Evolutionary conservation across 1,284 basidiomycete species (phyloP).

Genomic region (Ganoderma leucocontextum): DNA sequence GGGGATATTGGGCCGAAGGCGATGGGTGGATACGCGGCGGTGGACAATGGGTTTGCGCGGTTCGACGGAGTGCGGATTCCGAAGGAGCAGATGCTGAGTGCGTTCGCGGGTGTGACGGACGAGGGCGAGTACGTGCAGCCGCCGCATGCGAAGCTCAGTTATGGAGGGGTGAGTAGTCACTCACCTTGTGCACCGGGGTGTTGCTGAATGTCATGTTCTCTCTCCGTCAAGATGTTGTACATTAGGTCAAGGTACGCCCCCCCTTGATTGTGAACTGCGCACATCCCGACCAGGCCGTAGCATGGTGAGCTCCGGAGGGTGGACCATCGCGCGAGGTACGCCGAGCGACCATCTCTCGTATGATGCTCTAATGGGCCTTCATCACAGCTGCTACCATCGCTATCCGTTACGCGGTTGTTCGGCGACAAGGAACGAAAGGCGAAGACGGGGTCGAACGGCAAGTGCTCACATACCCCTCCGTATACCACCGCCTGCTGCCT

Average conservation of each 20-base stretch:
- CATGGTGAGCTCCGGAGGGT: constrained; percentile 69
- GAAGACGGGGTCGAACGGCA: constrained; percentile 66
- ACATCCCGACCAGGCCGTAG: constrained; percentile 41
- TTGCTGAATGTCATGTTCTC: too few relatives aligned
- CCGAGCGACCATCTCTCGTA: too few relatives aligned
- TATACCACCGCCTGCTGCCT: constrained; percentile 76
- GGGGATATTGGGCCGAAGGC: constrained; percentile 85
- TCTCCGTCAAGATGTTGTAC: constrained; percentile 83
- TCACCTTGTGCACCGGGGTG: not conserved
- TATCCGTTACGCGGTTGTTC: constrained; percentile 77
- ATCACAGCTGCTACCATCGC: constrained; percentile 73
- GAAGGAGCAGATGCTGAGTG: constrained; percentile 78
- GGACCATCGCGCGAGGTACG: constrained; percentile 66
- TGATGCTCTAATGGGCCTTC: too few relatives aligned
- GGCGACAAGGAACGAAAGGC: constrained; percentile 69
- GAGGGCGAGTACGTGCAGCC: constrained; percentile 75
- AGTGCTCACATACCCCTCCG: constrained; percentile 75
- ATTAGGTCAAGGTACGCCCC: constrained; percentile 63
- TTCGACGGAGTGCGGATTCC: constrained; percentile 81
- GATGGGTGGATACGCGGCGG: constrained; percentile 57
- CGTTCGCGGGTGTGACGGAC: constrained; percentile 75
- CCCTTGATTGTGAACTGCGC: too few relatives aligned
- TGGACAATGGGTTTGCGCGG: constrained; percentile 78
- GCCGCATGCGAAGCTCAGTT: constrained; percentile 78
- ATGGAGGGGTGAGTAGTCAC: constrained; percentile 67